Evolutionary conservation across 179 eudicot species (phyloP), one percentile per base, ranked within the genome.

Genomic region (Vitellaria paradoxa): DNA sequence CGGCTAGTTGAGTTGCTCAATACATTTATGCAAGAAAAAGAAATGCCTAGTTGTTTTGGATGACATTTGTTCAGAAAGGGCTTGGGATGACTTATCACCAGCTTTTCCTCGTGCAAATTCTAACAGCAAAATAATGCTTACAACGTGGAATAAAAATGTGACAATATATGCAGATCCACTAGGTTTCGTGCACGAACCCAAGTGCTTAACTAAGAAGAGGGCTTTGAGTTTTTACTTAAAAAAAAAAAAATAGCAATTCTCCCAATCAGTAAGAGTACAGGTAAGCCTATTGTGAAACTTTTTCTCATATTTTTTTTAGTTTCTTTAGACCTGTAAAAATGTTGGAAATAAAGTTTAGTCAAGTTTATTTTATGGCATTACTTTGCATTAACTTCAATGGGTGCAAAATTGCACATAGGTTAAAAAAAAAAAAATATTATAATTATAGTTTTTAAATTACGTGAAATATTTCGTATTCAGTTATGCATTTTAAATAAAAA

Each of bases 11-110:
- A 42, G 45, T 2, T 42, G 45, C 45, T 42, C 45, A 23, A 18
- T 42, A 56, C 50, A 65, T 57, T 82, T 52, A 78, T 77, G 70
- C 49, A 68, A 18, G 74, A 50, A 56, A 56, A 73, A 57, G 23
- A 85, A 63, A 64, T 86, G 86, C 63, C 72, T 90, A 40, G 62
- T 90, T 3, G 91, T 90, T 42, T 73, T 90, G 50, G 91, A 90
- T 75, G 93, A 89, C 64, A 56, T 90, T 30, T 85, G 88, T 86
- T 72, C 68, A 4, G 53, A 2, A 0, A 67, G 77, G 45, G 45
- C 45, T 42, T 42, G 45, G 45, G 45, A 42, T 42, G 6, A 42
- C 45, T 42, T 42, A 42, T 42, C 45, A 42, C 45, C 45, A 42
- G 45, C 45, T 42, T 42, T 42, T 42, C 83, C 86, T 3, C 37